Evolutionary conservation across 805 yeast species (phyloP).

Genomic region (Blastobotrys parvus): DNA sequence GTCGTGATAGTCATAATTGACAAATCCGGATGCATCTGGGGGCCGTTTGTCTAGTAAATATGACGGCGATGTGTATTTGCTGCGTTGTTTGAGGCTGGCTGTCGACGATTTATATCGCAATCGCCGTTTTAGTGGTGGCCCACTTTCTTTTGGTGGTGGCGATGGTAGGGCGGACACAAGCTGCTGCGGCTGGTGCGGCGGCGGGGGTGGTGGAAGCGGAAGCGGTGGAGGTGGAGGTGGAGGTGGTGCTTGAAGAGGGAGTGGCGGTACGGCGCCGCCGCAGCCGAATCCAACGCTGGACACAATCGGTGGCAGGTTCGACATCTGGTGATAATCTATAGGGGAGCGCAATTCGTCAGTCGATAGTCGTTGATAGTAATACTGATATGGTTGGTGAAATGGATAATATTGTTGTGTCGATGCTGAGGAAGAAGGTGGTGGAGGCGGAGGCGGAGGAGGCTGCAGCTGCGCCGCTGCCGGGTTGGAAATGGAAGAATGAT

Average conservation of each 20-base stretch:
- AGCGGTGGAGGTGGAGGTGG: not conserved
- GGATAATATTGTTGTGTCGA: too few relatives aligned
- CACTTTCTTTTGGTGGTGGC: not conserved
- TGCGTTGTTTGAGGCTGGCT: not conserved
- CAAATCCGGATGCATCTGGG: conserved; percentile 15
- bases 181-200: conserved; percentile 1
- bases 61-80: conserved; percentile 3
- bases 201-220: not conserved
- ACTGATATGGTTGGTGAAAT: too few relatives aligned
- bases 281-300: too few relatives aligned
- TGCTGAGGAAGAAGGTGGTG: too few relatives aligned
- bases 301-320: too few relatives aligned
- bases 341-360: too few relatives aligned
- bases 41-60: conserved; percentile 6
- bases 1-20: conserved; percentile 13
- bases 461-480: too few relatives aligned
- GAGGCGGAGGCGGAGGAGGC: too few relatives aligned
- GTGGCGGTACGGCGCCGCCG: too few relatives aligned
- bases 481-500: too few relatives aligned
- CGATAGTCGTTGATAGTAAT: too few relatives aligned
- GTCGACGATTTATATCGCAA: not conserved
- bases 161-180: not conserved
- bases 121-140: not conserved
- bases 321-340: too few relatives aligned
- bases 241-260: not conserved